Conservation (phyloP, 1,139 yeast genomes). For the Fermentozyma sake region DNA sequence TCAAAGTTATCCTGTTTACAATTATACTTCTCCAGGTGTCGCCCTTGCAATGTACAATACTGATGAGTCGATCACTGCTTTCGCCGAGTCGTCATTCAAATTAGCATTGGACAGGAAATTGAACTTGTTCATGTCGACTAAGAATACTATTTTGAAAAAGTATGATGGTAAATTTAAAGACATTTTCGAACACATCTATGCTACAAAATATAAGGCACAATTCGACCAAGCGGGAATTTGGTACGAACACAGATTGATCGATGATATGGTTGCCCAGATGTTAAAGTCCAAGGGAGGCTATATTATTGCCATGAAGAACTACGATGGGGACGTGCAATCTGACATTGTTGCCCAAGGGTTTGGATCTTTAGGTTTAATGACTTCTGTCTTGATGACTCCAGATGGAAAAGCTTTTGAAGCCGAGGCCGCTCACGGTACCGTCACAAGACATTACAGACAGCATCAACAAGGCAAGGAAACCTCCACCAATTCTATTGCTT, state of each 20-base stretch:
- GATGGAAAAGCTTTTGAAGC: slow-evolving; percentile 81
- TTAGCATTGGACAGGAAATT: slow-evolving; percentile 63
- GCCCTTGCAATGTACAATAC: slow-evolving; percentile 83
- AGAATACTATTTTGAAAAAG: slow-evolving; percentile 75
- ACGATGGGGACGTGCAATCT: slow-evolving; percentile 83
- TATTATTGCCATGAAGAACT: slow-evolving; percentile 78
- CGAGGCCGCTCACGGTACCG: slow-evolving; percentile 88
- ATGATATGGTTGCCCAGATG: slow-evolving; percentile 90
- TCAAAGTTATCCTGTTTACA: slow-evolving; percentile 49
- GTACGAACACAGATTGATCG: slow-evolving; percentile 80
- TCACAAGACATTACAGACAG: slow-evolving; percentile 81
- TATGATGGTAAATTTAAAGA: slow-evolving; percentile 83
- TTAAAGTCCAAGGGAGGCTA: slow-evolving; percentile 80
- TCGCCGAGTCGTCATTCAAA: slow-evolving; percentile 76
- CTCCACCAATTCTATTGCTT: slow-evolving; percentile 79
- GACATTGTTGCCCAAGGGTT: slow-evolving; percentile 87
- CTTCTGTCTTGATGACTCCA: slow-evolving; percentile 79
- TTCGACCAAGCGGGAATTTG: slow-evolving; percentile 67
- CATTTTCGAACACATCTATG: slow-evolving; percentile 66
- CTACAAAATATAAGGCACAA: slow-evolving; percentile 47
- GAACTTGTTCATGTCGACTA: slow-evolving; percentile 69
- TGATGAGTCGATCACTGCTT: slow-evolving; percentile 71
- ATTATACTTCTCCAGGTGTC: slow-evolving; percentile 64
- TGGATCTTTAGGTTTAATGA: slow-evolving; percentile 81
- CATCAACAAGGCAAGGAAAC: slow-evolving; percentile 83